phyloP scores from a whole-genome alignment of 495 filamentous ascomycete genomes.

The Hypoxylon intermedium region DNA sequence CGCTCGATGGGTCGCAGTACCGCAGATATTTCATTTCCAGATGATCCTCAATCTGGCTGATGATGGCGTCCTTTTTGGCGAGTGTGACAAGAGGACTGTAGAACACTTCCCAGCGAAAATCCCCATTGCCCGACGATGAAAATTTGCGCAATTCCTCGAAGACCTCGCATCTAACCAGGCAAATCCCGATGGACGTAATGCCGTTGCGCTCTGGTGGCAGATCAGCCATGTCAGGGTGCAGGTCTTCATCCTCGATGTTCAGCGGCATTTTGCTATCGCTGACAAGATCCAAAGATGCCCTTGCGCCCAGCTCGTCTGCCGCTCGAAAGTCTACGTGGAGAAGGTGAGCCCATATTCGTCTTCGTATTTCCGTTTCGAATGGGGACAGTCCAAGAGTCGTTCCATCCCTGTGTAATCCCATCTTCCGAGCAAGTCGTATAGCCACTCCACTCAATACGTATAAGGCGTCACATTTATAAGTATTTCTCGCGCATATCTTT shows the following conservation, averaged over 20 bases:
- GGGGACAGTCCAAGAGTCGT: constrained; percentile 47
- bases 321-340: constrained; percentile 48
- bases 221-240: constrained; percentile 39
- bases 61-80: constrained; percentile 34
- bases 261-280: constrained; percentile 38
- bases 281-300: constrained; percentile 60
- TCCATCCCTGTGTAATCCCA: constrained; percentile 58
- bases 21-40: constrained; percentile 22
- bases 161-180: constrained; percentile 38
- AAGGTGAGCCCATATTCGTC: constrained; percentile 50
- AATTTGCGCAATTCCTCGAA: constrained; percentile 8
- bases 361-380: constrained; percentile 49
- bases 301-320: constrained; percentile 51
- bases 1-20: constrained; percentile 23
- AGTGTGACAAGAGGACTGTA: constrained; percentile 51
- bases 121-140: background rate
- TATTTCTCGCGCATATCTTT: constrained; percentile 54
- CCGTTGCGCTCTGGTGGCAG: constrained; percentile 34
- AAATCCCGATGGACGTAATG: constrained; percentile 22
- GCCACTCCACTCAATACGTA: constrained; percentile 55
- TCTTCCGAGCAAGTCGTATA: constrained; percentile 57
- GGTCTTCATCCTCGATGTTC: constrained; percentile 50
- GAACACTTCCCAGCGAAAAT: constrained; percentile 43
- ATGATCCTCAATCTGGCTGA: constrained; percentile 18
- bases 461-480: constrained; percentile 52